Conservation (phyloP, 2,329 filamentous ascomycete genomes). For the Diplocarpon mali region DNA sequence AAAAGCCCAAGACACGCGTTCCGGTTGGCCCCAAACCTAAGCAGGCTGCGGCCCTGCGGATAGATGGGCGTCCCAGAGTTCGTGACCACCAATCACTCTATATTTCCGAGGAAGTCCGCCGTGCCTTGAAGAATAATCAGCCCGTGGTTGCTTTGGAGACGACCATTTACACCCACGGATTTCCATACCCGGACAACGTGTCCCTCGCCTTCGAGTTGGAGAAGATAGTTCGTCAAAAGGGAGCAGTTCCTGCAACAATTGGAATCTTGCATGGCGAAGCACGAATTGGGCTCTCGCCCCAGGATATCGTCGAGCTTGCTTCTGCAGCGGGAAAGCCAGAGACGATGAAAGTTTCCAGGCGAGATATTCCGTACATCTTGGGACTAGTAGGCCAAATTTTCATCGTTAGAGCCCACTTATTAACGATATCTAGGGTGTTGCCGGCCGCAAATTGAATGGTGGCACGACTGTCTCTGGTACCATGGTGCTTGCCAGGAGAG, state of each 20-base stretch:
- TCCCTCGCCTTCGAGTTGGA: slow-evolving; percentile 69
- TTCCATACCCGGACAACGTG: slow-evolving; percentile 60
- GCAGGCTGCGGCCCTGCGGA: too few relatives aligned
- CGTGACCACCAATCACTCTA: too few relatives aligned
- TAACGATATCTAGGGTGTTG: slow-evolving; percentile 39
- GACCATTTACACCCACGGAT: slow-evolving; percentile 95
- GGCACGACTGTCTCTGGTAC: slow-evolving; percentile 92
- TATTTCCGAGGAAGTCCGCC: not conserved
- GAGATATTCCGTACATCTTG: slow-evolving; percentile 74
- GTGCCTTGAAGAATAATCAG: slow-evolving; percentile 28
- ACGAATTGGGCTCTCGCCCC: slow-evolving; percentile 61
- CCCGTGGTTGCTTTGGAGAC: slow-evolving; percentile 90
- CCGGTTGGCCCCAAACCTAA: too few relatives aligned
- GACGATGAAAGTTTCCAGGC: slow-evolving; percentile 73
- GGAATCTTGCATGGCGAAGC: slow-evolving; percentile 78
- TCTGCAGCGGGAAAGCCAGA: slow-evolving; percentile 51
- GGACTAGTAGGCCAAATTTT: slow-evolving; percentile 50
- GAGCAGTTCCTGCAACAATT: slow-evolving; percentile 81
- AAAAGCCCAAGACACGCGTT: too few relatives aligned
- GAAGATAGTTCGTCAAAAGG: slow-evolving; percentile 66
- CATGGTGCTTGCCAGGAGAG: slow-evolving; percentile 77
- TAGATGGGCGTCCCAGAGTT: too few relatives aligned
- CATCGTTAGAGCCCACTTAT: too few relatives aligned
- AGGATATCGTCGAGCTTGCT: slow-evolving; percentile 62
- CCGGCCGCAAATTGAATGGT: slow-evolving; percentile 63